Evolutionary conservation across 2,329 filamentous ascomycete species (phyloP).

Genomic region (Colletotrichum nymphaeae): DNA sequence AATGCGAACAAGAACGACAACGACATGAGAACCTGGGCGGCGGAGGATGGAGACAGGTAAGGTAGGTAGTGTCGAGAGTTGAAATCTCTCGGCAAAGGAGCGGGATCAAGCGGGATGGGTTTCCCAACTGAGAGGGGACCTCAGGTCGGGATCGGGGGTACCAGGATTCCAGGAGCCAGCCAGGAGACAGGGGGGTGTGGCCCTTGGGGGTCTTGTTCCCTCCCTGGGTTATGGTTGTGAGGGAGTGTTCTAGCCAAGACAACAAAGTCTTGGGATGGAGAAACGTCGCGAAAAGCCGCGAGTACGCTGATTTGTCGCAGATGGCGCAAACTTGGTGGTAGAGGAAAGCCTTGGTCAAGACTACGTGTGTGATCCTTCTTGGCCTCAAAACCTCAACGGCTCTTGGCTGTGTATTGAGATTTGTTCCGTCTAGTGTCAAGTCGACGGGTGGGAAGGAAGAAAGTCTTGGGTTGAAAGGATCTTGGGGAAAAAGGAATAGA

Average conservation of each 20-base stretch:
- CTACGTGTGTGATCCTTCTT: not conserved
- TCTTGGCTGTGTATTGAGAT: not conserved
- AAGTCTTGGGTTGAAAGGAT: not conserved
- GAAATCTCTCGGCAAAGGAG: not conserved
- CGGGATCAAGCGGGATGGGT: not conserved
- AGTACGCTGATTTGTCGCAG: not conserved
- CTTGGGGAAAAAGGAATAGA: not conserved
- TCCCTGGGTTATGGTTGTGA: slow-evolving; percentile 4
- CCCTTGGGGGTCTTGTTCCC: not conserved
- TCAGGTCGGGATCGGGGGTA: not conserved
- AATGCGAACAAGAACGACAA: not conserved
- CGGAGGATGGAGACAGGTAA: not conserved
- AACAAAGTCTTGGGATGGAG: not conserved
- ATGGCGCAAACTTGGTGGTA: not conserved
- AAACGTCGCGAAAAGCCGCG: not conserved
- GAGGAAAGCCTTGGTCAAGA: not conserved
- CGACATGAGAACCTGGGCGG: not conserved
- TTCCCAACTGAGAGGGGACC: not conserved
- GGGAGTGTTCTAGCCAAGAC: not conserved
- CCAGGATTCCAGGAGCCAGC: not conserved
- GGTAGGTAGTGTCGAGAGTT: not conserved
- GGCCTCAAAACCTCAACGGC: not conserved
- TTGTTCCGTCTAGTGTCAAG: not conserved
- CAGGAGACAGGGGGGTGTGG: not conserved
- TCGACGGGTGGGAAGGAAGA: not conserved